These are phyloP conservation scores for Colletotrichum chrysophilum DNA, from an alignment of 2,329 filamentous ascomycete genomes.

Conservation along the genomic window DNA sequence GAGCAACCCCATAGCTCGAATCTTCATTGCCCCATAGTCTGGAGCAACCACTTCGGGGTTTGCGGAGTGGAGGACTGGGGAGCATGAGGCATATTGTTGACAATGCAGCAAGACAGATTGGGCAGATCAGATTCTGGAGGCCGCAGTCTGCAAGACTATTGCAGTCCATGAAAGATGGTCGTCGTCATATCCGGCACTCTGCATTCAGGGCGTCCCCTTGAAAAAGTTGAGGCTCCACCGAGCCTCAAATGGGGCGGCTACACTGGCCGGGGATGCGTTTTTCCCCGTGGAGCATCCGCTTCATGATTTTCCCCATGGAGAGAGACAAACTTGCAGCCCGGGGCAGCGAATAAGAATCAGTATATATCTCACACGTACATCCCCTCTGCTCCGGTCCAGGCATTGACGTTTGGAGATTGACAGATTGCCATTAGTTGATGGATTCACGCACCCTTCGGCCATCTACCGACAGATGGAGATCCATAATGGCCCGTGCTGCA, in stretches of 20 bases:
- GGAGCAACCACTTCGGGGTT: neutral
- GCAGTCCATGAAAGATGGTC: neutral
- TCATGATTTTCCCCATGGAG: slow-evolving; percentile 2
- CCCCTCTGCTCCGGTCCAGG: neutral
- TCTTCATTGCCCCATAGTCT: neutral
- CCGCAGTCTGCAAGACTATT: neutral
- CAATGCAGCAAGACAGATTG: neutral
- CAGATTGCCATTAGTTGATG: neutral
- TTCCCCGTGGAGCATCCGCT: slow-evolving; percentile 4
- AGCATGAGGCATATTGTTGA: neutral
- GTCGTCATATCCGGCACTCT: neutral
- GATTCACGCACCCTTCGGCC: neutral
- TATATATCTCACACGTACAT: neutral
- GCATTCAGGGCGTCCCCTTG: neutral
- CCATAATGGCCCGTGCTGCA: neutral
- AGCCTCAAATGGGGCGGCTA: neutral
- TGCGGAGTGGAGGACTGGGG: neutral
- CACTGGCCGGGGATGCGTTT: slow-evolving; percentile 1
- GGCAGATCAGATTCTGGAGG: neutral
- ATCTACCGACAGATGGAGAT: neutral
- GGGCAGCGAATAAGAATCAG: neutral
- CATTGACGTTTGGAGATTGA: neutral
- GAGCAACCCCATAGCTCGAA: neutral
- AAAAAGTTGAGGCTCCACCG: neutral
- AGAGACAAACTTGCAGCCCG: neutral